phyloP scores from a whole-genome alignment of 2,329 filamentous ascomycete genomes.

The Peltaster fructicola region DNA sequence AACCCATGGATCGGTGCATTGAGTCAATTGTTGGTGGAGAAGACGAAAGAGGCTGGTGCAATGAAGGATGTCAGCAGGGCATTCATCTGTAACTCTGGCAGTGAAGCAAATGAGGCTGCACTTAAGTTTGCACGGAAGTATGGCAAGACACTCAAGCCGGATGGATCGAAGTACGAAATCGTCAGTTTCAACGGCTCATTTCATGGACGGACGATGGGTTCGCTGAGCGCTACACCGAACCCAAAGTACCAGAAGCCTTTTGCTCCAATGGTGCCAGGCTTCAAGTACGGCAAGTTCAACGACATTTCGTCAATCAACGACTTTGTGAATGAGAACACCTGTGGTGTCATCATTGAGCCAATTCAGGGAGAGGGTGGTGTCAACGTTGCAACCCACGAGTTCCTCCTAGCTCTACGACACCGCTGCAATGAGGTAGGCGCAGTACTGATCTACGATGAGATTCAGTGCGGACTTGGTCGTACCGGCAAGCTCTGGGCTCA shows the following conservation, averaged over 20 bases:
- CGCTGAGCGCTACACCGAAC: conserved; percentile 88
- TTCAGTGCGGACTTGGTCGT: conserved; percentile 79
- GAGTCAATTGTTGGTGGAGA: conserved; percentile 67
- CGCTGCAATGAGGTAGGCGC: conserved; percentile 77
- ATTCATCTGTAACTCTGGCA: conserved; percentile 92
- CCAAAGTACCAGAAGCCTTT: conserved; percentile 96
- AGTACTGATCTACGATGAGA: conserved; percentile 87
- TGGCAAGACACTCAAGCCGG: conserved; percentile 39
- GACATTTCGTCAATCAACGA: conserved; percentile 53
- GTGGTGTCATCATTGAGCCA: conserved; percentile 88
- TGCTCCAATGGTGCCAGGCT: conserved; percentile 86
- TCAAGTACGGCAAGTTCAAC: conserved; percentile 73
- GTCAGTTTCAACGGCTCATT: conserved; percentile 87
- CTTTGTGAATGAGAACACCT: conserved; percentile 70
- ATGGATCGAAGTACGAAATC: conserved; percentile 51
- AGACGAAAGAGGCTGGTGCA: conserved; percentile 58
- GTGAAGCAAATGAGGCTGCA: conserved; percentile 92
- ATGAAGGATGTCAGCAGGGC: conserved; percentile 68
- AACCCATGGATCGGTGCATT: conserved; percentile 89
- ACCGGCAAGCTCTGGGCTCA: conserved; percentile 90
- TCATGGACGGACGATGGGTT: conserved; percentile 92
- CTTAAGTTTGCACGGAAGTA: conserved; percentile 94
- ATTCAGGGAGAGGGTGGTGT: conserved; percentile 96
- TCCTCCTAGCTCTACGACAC: conserved; percentile 65
- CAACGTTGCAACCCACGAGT: conserved; percentile 64